Conservation (phyloP, 345 rosid genomes). For the Kandelia obovata region DNA sequence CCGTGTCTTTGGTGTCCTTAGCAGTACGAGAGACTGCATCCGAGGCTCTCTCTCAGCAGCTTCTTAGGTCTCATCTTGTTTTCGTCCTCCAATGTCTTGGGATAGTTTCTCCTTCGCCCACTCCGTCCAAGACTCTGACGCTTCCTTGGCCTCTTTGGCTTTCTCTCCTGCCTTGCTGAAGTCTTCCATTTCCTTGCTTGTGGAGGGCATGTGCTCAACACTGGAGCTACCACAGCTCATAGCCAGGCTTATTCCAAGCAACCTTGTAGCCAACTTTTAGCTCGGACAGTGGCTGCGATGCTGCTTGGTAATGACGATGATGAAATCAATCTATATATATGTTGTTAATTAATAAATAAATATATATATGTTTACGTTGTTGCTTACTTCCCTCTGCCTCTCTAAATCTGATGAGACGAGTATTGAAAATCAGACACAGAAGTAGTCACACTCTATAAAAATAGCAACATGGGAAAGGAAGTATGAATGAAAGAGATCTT, state of each 20-base stretch:
- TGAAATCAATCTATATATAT: no score
- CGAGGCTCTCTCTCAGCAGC: conserved; percentile 23
- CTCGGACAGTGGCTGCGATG: no score
- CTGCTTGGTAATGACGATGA: no score
- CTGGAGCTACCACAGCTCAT: conserved; percentile 14
- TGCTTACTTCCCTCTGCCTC: no score
- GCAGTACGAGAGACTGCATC: conserved; percentile 26
- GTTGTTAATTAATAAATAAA: no score
- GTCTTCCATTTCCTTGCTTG: conserved; percentile 18
- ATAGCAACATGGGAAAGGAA: no score
- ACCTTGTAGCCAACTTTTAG: neutral
- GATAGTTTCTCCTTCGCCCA: conserved; percentile 59
- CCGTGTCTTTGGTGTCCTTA: conserved; percentile 26
- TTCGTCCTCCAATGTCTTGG: conserved; percentile 33
- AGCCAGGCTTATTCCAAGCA: conserved; percentile 3
- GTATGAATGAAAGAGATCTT: no score
- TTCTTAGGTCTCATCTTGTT: conserved; percentile 26
- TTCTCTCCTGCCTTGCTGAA: conserved; percentile 7
- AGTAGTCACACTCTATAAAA: no score
- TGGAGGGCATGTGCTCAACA: conserved; percentile 23
- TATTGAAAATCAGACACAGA: no score
- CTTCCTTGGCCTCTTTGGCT: conserved; percentile 22
- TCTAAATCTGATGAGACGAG: no score
- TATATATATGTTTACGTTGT: no score
- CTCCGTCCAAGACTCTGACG: conserved; percentile 45